These are phyloP conservation scores for Lophiotrema nucula DNA, from an alignment of 495 filamentous ascomycete species.

Conservation along the genomic window DNA sequence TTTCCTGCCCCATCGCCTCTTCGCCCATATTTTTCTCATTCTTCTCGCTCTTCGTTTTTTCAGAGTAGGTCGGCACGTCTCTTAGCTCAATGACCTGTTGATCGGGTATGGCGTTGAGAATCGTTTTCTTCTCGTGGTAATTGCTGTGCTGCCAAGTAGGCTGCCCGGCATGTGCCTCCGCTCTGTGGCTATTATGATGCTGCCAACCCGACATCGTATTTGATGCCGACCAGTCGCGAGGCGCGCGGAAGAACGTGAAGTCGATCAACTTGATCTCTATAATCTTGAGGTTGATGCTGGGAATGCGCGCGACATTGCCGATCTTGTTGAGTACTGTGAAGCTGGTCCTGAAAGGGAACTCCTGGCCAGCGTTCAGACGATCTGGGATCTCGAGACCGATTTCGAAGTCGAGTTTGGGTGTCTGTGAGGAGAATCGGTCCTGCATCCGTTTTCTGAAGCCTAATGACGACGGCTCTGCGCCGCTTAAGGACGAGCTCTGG, in stretches of 20 bases:
- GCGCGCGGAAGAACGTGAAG: constrained; percentile 25
- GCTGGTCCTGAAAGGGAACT: constrained; percentile 11
- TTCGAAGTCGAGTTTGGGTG: constrained; percentile 22
- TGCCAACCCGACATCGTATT: constrained; percentile 11
- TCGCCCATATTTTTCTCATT: background rate
- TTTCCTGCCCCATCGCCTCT: constrained; percentile 12
- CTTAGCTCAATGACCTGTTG: constrained; percentile 2
- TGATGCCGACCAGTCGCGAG: constrained; percentile 17
- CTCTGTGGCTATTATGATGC: background rate
- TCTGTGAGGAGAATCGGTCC: constrained; percentile 19
- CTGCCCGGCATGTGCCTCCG: background rate
- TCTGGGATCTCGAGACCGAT: constrained; percentile 22
- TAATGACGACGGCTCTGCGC: background rate
- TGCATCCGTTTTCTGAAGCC: constrained; percentile 20
- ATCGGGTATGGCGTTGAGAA: constrained; percentile 21
- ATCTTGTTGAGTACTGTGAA: constrained; percentile 7
- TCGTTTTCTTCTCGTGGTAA: constrained; percentile 11
- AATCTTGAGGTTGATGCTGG: constrained; percentile 10
- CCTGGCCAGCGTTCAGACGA: constrained; percentile 6
- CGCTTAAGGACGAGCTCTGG: constrained; percentile 11
- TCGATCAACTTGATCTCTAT: constrained; percentile 18
- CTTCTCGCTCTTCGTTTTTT: background rate
- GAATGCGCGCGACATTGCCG: constrained; percentile 13
- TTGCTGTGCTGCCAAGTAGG: background rate
- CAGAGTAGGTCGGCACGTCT: background rate